Evolutionary conservation across 2,329 filamentous ascomycete genomes (phyloP).

Genomic region (Juglanconis oblonga): DNA sequence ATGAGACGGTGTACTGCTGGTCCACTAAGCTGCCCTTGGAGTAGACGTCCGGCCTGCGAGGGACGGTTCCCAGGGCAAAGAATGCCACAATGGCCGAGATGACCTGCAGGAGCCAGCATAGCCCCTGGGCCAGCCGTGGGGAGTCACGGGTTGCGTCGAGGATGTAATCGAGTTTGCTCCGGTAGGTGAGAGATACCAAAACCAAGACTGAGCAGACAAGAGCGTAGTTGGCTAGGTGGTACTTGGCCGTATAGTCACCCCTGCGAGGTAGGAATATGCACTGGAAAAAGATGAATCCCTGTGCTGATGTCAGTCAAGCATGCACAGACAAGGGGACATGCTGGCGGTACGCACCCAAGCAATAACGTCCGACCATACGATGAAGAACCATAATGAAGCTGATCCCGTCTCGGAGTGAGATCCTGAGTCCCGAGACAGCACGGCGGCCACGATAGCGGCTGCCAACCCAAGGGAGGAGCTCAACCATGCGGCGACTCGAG

Average conservation of each 20-base stretch:
- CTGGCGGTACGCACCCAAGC: constrained; percentile 22
- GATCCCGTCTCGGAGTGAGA: not conserved
- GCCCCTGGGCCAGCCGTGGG: constrained; percentile 14
- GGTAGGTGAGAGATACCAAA: constrained; percentile 25
- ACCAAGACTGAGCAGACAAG: constrained; percentile 24
- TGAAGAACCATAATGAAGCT: not conserved
- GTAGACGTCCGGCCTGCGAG: constrained; percentile 33
- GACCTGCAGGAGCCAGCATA: constrained; percentile 28
- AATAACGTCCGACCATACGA: constrained; percentile 22
- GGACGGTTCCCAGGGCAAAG: constrained; percentile 28
- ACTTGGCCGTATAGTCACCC: constrained; percentile 27
- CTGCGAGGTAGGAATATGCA: constrained; percentile 26
- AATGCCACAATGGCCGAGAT: constrained; percentile 21
- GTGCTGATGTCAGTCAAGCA: not conserved
- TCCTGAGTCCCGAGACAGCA: constrained; percentile 15
- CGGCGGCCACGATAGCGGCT: constrained; percentile 22
- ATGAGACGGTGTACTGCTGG: constrained; percentile 31
- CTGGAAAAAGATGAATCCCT: constrained; percentile 28
- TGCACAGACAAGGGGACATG: not conserved
- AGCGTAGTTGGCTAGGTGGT: constrained; percentile 25
- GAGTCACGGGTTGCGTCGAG: constrained; percentile 16
- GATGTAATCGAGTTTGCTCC: constrained; percentile 26
- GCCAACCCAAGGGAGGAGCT: constrained; percentile 25
- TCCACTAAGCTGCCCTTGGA: constrained; percentile 29
- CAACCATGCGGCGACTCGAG: constrained; percentile 25